phyloP scores from a whole-genome alignment of 1,139 yeast genomes.

The Arxiozyma telluris region DNA sequence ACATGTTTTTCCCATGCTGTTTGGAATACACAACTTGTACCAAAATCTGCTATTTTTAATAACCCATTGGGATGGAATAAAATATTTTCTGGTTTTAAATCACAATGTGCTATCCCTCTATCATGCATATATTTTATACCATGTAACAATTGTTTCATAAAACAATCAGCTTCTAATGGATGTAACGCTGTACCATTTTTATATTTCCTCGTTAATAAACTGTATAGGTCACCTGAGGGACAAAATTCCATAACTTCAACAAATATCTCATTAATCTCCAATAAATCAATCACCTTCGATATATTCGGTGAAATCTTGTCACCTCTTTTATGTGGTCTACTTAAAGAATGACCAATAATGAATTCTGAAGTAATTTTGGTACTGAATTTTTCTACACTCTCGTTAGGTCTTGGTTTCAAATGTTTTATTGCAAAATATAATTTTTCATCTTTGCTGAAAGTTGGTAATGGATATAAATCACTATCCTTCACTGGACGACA shows the following conservation, averaged over 20 bases:
- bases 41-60: conserved; percentile 60
- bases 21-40: conserved; percentile 67
- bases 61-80: conserved; percentile 42
- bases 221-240: conserved; percentile 62
- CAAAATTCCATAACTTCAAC: conserved; percentile 75
- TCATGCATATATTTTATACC: conserved; percentile 62
- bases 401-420: conserved; percentile 41
- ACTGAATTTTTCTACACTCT: conserved; percentile 50
- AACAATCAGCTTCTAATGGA: conserved; percentile 58
- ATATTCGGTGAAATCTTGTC: conserved; percentile 44
- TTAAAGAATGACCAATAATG: conserved; percentile 60
- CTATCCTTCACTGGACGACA: conserved; percentile 32
- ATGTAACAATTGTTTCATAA: conserved; percentile 55
- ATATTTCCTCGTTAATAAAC: conserved; percentile 33
- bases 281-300: conserved; percentile 57
- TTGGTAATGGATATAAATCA: conserved; percentile 22
- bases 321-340: conserved; percentile 31
- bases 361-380: conserved; percentile 70
- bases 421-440: conserved; percentile 66
- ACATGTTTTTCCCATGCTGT: conserved; percentile 59
- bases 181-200: conserved; percentile 35
- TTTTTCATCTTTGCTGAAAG: conserved; percentile 22
- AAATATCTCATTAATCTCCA: conserved; percentile 51
- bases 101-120: conserved; percentile 73
- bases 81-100: conserved; percentile 60